These are phyloP conservation scores for Spatholobus suberectus DNA, from an alignment of 306 rosid species.

Conservation along the genomic window DNA sequence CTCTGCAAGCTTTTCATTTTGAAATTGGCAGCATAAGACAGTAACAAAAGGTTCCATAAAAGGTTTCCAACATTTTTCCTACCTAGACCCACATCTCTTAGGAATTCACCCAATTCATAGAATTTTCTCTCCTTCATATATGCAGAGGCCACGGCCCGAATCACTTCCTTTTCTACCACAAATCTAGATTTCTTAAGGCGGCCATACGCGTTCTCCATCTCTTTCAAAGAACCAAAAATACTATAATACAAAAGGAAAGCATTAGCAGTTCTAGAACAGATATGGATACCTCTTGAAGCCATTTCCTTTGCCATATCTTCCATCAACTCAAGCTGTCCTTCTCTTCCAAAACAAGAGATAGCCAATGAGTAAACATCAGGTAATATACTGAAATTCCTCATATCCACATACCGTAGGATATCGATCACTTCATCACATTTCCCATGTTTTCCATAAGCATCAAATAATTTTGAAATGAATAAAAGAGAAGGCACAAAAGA, in stretches of 20 bases:
- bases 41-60: slow-evolving; percentile 81
- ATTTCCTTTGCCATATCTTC: slow-evolving; percentile 66
- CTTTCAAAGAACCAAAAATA: slow-evolving; percentile 69
- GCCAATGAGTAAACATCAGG: slow-evolving; percentile 76
- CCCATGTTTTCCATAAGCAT: slow-evolving; percentile 53
- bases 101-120: slow-evolving; percentile 75
- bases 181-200: slow-evolving; percentile 70
- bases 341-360: slow-evolving; percentile 74
- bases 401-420: slow-evolving; percentile 49
- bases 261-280: slow-evolving; percentile 66
- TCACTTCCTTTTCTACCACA: slow-evolving; percentile 65
- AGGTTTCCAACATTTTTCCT: slow-evolving; percentile 82
- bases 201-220: slow-evolving; percentile 77
- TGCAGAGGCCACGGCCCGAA: slow-evolving; percentile 70
- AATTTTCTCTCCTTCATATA: slow-evolving; percentile 63
- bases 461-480: slow-evolving; percentile 61
- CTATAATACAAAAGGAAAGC: slow-evolving; percentile 60
- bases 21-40: slow-evolving; percentile 87
- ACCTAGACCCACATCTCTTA: slow-evolving; percentile 78
- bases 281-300: slow-evolving; percentile 60
- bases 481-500: slow-evolving; percentile 57
- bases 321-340: slow-evolving; percentile 81
- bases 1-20: slow-evolving; percentile 92
- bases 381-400: slow-evolving; percentile 52
- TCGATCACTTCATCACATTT: slow-evolving; percentile 46